Evolutionary conservation across 202 grass and related monocot species (phyloP), one percentile per base, ranked within the genome.

Genomic region (Panicum hallii): DNA sequence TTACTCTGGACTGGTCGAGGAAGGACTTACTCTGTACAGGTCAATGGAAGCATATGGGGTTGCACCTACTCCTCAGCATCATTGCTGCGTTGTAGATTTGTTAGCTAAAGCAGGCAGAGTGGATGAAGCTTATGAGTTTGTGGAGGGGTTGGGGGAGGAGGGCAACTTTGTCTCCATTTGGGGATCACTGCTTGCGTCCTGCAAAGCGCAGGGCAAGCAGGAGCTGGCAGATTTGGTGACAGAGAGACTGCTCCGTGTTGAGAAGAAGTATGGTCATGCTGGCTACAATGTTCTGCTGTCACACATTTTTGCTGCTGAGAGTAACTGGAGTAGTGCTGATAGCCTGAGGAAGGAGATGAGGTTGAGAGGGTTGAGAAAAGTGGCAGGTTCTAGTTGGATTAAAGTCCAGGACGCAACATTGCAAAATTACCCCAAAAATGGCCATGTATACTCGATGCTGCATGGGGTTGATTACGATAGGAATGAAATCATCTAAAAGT

Each of bases 71-170:
- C 91, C 93, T 58, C 89, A 95, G 67, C 93, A 99, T 54, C 81
- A 95, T 75, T 94, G 91, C 68, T 90, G 90, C 43, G 47, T 94
- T 36, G 91, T 84, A 6, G 93, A 99, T 49, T 79, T 98, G 80
- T 80, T 98, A 73, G 89, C 80, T 75, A 93, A 87, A 72, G 79
- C 90, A 12, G 91, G 96, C 56, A 98, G 88, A 70, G 80, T 89
- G 85, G 89, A 94, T 8, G 95, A 94, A 79, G 93, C 91, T 70
- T 98, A 90, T 38, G 86, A 94, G 26, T 93, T 95, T 88, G 89
- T 82, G 43, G 20, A 90, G 82, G 75, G 84, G 52, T 85, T 98
- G n/a, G 95, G 91, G 10, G 85, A 87, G 50, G 80, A 92, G 63
- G 86, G 89, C 11, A 89, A 94, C 74, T 94, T 90, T 20, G 34